Percentiles rank a stretch among this genome's conserved stretches.
These are phyloP conservation scores for Rhodotorula mucilaginosa DNA, from an alignment of 1,284 basidiomycete species.

Conservation along the genomic window DNA sequence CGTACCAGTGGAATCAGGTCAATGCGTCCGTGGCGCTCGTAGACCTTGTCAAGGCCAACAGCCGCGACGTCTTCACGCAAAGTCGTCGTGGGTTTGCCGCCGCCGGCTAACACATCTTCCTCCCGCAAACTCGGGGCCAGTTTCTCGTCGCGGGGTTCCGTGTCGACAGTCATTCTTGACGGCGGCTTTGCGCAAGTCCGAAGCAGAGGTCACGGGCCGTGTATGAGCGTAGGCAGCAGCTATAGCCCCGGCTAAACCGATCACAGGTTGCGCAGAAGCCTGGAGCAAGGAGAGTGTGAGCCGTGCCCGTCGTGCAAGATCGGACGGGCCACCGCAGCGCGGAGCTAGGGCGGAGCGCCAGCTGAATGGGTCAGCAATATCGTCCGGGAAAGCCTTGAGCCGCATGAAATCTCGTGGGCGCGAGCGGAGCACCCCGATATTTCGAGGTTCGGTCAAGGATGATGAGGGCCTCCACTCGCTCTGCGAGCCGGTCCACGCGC, in stretches of 20 bases:
- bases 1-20: slow-evolving; percentile 28
- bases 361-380: no score
- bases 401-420: background rate
- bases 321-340: no score
- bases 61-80: slow-evolving; percentile 35
- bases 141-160: background rate
- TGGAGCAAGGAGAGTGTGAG: no score
- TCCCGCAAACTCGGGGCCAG: background rate
- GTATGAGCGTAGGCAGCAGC: no score
- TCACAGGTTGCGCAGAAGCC: no score
- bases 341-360: no score
- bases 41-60: slow-evolving; percentile 29
- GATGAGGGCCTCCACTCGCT: background rate
- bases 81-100: slow-evolving; percentile 31
- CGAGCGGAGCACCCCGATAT: background rate
- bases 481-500: background rate
- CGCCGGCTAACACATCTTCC: background rate
- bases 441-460: background rate
- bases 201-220: no score
- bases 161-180: no score
- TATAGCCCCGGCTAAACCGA: no score
- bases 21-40: slow-evolving; percentile 30
- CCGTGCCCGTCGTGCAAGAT: no score
- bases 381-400: no score
- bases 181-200: no score